Conservation (phyloP, 106 monocot species). For the Cymbidium sinense region DNA sequence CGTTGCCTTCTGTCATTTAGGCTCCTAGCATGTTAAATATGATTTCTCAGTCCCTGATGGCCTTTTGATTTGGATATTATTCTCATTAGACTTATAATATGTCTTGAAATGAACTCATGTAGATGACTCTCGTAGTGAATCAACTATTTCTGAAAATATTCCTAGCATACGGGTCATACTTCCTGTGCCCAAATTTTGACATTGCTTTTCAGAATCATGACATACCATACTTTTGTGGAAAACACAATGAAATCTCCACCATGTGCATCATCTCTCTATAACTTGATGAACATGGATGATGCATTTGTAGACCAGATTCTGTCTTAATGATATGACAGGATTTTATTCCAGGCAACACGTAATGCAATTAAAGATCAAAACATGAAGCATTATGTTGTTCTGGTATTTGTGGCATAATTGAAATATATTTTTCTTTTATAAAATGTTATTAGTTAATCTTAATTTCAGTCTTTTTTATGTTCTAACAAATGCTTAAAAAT, state of each 20-base stretch:
- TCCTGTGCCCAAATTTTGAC: background rate
- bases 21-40: background rate
- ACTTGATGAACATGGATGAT: background rate
- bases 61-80: background rate
- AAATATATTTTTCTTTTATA: background rate
- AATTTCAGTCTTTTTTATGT: no score
- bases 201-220: background rate
- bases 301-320: background rate
- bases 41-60: background rate
- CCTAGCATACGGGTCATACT: background rate
- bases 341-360: background rate
- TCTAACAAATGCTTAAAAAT: no score
- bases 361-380: background rate
- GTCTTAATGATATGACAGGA: background rate
- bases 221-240: background rate
- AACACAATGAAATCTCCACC: background rate
- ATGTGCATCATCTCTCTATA: background rate
- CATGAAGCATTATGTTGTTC: background rate
- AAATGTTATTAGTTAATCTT: no score
- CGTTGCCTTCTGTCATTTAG: background rate
- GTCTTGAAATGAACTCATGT: background rate
- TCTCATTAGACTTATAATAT: background rate
- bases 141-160: slow-evolving; percentile 1
- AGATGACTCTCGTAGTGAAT: background rate
- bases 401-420: background rate